These are phyloP conservation scores for Ophiostoma ulmi DNA, from an alignment of 2,329 filamentous ascomycete species.

Conservation along the genomic window DNA sequence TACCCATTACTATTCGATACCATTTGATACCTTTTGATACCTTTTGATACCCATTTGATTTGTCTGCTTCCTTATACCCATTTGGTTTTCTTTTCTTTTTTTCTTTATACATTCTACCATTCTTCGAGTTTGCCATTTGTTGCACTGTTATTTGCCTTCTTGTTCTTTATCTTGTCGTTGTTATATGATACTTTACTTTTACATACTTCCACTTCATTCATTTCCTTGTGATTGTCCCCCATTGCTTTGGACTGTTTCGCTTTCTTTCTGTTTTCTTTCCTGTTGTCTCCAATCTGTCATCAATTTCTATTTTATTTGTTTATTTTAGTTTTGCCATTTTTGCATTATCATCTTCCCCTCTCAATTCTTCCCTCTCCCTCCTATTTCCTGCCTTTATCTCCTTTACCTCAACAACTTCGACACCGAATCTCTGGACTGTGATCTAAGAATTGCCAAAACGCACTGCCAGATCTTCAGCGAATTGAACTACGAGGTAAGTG, in stretches of 20 bases:
- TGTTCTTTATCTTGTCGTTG: not conserved
- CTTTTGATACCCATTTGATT: not conserved
- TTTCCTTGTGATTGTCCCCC: not conserved
- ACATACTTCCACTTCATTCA: not conserved
- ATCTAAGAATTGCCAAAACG: not conserved
- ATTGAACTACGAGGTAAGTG: not conserved
- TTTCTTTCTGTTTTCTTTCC: not conserved
- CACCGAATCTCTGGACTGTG: not conserved
- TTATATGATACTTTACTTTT: not conserved
- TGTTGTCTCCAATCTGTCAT: not conserved
- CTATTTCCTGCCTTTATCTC: not conserved
- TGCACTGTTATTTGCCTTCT: not conserved
- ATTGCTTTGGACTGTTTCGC: not conserved
- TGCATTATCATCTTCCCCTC: too few species aligned
- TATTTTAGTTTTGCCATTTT: not conserved
- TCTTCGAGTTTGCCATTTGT: not conserved
- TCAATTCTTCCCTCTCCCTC: not conserved
- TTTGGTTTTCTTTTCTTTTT: slow-evolving; percentile 3
- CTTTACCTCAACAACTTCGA: not conserved
- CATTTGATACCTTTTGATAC: not conserved
- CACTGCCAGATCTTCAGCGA: not conserved
- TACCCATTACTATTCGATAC: not conserved
- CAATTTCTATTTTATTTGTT: not conserved
- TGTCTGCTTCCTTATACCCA: not conserved
- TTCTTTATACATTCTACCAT: not conserved